These are phyloP conservation scores for Aspergillus fumigatus DNA, from an alignment of 2,329 filamentous ascomycete species.

Conservation along the genomic window DNA sequence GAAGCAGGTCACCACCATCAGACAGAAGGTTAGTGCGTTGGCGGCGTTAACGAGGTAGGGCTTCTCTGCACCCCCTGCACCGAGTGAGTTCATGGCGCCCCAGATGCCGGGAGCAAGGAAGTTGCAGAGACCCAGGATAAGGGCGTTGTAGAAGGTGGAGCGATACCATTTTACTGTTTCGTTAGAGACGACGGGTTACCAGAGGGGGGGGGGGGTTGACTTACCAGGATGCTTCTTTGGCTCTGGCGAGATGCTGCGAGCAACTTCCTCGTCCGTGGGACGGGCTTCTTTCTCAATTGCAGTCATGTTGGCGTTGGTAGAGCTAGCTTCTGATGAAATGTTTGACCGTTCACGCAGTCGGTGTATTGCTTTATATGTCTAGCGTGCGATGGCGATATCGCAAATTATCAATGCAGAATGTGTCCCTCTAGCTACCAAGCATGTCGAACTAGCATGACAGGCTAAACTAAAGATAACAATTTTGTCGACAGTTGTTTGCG, in stretches of 20 bases:
- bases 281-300: neutral
- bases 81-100: constrained; percentile 69
- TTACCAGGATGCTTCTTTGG: neutral
- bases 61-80: constrained; percentile 61
- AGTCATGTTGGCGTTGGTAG: neutral
- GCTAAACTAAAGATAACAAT: neutral
- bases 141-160: constrained; percentile 68
- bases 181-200: neutral
- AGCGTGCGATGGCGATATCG: neutral
- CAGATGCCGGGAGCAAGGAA: constrained; percentile 68
- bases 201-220: too few relatives aligned
- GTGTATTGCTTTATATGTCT: neutral
- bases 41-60: constrained; percentile 66
- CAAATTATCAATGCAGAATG: too few relatives aligned
- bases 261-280: neutral
- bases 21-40: constrained; percentile 66
- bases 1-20: constrained; percentile 68
- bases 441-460: too few relatives aligned
- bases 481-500: too few relatives aligned
- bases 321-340: neutral
- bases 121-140: constrained; percentile 66
- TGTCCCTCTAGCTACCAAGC: too few relatives aligned
- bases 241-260: neutral
- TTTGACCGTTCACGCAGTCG: neutral
- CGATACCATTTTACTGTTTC: constrained; percentile 62